Conservation (phyloP, 805 yeast species). For the Schwanniomyces vanrijiae region DNA sequence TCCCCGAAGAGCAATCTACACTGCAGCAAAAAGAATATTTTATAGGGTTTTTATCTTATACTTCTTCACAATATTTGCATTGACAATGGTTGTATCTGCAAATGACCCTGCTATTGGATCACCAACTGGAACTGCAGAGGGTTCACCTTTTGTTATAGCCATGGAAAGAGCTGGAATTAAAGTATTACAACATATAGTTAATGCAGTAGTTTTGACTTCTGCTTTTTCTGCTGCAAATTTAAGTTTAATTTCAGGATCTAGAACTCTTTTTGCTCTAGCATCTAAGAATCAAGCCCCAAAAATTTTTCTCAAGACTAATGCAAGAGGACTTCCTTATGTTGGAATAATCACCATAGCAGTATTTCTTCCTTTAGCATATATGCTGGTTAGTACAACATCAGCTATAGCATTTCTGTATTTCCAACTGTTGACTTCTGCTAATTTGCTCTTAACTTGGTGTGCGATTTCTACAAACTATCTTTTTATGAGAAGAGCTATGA, state of each 20-base stretch:
- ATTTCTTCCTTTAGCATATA: slow-evolving; percentile 38
- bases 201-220: slow-evolving; percentile 39
- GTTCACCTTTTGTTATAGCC: slow-evolving; percentile 44
- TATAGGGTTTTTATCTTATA: slow-evolving; percentile 29
- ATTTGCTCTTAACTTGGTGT: slow-evolving; percentile 30
- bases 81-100: slow-evolving; percentile 33
- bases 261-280: slow-evolving; percentile 37
- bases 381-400: slow-evolving; percentile 23
- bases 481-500: slow-evolving; percentile 32
- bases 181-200: slow-evolving; percentile 36
- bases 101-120: slow-evolving; percentile 24
- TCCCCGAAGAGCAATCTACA: slow-evolving; percentile 31
- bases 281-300: slow-evolving; percentile 38
- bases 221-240: slow-evolving; percentile 41
- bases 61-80: slow-evolving; percentile 27
- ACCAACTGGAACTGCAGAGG: slow-evolving; percentile 26
- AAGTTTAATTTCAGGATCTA: slow-evolving; percentile 24
- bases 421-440: slow-evolving; percentile 29
- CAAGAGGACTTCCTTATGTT: slow-evolving; percentile 32
- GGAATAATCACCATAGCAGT: slow-evolving; percentile 20
- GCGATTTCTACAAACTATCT: slow-evolving; percentile 31
- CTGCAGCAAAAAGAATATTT: slow-evolving; percentile 29
- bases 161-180: slow-evolving; percentile 31
- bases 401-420: slow-evolving; percentile 36
- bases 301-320: slow-evolving; percentile 28